Evolutionary conservation across 768 basidiomycete genomes (phyloP), one percentile per base, ranked within the genome.

Genomic region (Termitomyces heimii): DNA sequence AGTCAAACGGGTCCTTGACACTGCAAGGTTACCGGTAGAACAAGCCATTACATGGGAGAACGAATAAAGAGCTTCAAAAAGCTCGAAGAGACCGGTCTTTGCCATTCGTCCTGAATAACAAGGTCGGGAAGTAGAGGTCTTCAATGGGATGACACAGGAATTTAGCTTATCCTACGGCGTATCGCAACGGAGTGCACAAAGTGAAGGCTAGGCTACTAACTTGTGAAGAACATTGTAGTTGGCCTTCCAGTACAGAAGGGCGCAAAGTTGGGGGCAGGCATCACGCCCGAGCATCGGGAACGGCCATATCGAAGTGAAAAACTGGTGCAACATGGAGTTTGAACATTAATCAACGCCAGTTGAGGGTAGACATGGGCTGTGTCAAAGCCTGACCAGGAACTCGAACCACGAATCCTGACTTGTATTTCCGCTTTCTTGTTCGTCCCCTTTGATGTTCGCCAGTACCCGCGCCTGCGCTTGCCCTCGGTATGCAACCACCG

Each of bases 231-330:
- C 62, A 62, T 65, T 62, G 62, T 57, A 68, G 71, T 69, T 68
- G 62, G 68, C 74, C 77, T 75, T 73, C 73, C 68, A 75, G 73
- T 73, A 26, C 50, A 64, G 65, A 70, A 75, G 72, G 77, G 67
- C 63, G 66, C 67, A 62, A 67, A 63, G 64, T 75, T 75, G 75
- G 75, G 78, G 78, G 74, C 54, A 65, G 58, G 63, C 58, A 46
- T 49, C 53, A 43, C 48, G 55, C 54, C 56, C 34, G 49, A 46
- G 65, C 57, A 57, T 58, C 51, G 28, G 51, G 50, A 43, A 57
- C 37, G 53, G 29, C 46, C 31, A 39, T 29, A 50, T 40, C 29
- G n/a, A 45, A 22, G 24, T 18, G 44, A 46, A 12, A 26, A 53
- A 53, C 35, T 49, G 54, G 56, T 51, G 60, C 39, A 28, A 48